Evolutionary conservation across 805 yeast species (phyloP).

Genomic region (Metschnikowia kunwiensis): DNA sequence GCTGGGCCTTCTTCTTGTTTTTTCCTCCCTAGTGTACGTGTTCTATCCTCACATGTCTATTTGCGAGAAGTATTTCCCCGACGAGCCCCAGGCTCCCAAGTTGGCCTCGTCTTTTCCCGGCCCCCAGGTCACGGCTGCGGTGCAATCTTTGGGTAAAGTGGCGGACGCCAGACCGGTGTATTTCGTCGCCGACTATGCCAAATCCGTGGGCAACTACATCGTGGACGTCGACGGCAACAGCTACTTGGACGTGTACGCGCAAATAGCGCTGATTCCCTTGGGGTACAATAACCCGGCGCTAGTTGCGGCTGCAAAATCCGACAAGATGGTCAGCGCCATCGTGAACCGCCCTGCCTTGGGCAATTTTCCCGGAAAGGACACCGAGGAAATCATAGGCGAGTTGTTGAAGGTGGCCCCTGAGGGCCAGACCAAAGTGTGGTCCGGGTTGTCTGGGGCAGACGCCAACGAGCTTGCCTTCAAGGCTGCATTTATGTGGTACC

Average conservation of each 20-base stretch:
- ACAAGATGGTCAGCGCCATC: constrained; percentile 66
- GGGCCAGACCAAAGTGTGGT: constrained; percentile 73
- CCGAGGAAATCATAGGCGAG: constrained; percentile 51
- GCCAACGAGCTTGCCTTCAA: constrained; percentile 88
- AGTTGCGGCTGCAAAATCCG: constrained; percentile 63
- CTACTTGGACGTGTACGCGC: constrained; percentile 73
- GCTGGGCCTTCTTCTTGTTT: background rate
- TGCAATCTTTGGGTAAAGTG: constrained; percentile 54
- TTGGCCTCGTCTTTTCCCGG: constrained; percentile 74
- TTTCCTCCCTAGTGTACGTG: constrained; percentile 1
- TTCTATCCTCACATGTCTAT: constrained; percentile 33
- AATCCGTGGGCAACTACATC: constrained; percentile 75
- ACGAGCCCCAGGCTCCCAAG: constrained; percentile 72
- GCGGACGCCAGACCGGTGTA: constrained; percentile 73
- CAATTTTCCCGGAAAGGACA: constrained; percentile 49
- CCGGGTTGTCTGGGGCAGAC: constrained; percentile 80
- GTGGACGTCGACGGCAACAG: constrained; percentile 78
- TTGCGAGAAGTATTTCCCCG: constrained; percentile 63
- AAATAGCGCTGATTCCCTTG: constrained; percentile 79
- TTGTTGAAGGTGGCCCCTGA: constrained; percentile 69
- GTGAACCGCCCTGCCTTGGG: constrained; percentile 85
- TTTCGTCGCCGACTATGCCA: constrained; percentile 72
- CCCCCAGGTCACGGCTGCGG: constrained; percentile 55
- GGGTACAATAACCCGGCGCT: constrained; percentile 85
- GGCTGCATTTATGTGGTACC: constrained; percentile 83